phyloP scores from a whole-genome alignment of 176 grass and related monocot genomes.

The Eragrostis curvula region DNA sequence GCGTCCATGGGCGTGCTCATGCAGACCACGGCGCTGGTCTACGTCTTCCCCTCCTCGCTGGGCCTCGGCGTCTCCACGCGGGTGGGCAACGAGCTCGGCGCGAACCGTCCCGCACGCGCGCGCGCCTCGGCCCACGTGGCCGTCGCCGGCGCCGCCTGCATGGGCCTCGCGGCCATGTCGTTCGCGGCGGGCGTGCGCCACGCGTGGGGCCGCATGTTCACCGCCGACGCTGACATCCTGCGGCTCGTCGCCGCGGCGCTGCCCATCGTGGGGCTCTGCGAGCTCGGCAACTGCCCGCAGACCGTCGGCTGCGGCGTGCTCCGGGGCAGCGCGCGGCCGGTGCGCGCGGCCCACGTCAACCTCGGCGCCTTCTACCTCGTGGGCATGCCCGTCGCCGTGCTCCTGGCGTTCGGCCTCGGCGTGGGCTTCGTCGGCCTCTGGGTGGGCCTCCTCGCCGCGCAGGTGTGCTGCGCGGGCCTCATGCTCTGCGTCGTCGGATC shows the following conservation, averaged over 20 bases:
- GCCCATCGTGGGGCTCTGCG: slow-evolving; percentile 86
- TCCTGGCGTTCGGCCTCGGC: slow-evolving; percentile 61
- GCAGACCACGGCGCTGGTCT: slow-evolving; percentile 94
- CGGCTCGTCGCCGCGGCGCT: slow-evolving; percentile 71
- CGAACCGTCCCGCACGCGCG: slow-evolving; percentile 66
- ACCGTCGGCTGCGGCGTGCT: slow-evolving; percentile 96
- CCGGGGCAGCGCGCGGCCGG: slow-evolving; percentile 78
- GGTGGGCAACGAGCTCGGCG: slow-evolving; percentile 93
- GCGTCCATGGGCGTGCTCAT: slow-evolving; percentile 99
- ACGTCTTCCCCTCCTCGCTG: slow-evolving; percentile 95
- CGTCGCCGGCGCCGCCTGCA: slow-evolving; percentile 49
- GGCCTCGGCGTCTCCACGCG: slow-evolving; percentile 80
- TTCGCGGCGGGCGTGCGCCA: slow-evolving; percentile 68
- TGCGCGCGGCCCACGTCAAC: slow-evolving; percentile 83
- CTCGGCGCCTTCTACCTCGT: slow-evolving; percentile 98
- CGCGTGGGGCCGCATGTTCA: slow-evolving; percentile 83
- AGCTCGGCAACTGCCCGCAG: slow-evolving; percentile 99
- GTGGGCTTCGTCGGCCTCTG: slow-evolving; percentile 83
- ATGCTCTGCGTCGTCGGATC: slow-evolving; percentile 82
- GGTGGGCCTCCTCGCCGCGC: slow-evolving; percentile 85
- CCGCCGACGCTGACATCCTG: slow-evolving; percentile 66
- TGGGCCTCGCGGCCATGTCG: slow-evolving; percentile 78
- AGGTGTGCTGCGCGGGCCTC: slow-evolving; percentile 84
- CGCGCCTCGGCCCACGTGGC: slow-evolving; percentile 68
- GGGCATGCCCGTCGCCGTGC: slow-evolving; percentile 76